Base-by-base conservation (phyloP, 2,329 filamentous ascomycete species). In the Fusarium albidum region DNA sequence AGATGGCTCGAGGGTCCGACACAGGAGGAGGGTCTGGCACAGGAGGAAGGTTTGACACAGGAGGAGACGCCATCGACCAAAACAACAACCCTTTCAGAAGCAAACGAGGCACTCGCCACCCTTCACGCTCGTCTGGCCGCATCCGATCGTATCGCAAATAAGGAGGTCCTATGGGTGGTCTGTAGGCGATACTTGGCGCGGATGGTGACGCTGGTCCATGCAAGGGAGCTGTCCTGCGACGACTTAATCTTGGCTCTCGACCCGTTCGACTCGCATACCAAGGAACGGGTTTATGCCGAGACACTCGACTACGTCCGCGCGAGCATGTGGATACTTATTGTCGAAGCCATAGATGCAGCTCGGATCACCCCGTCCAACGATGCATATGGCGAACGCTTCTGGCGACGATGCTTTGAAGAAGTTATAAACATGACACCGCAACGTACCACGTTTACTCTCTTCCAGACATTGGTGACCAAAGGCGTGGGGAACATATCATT, bases 1-100 rank as follows among this genome's bases (percentile, higher is more conserved):
- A 43, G 57, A 14, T 69, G 69, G 68, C 55, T 72, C 2, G 65
- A 68, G 41, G 57, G 51, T 32, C 37, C 42, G n/a, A 15, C 34
- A 9, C 29, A 49, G 10, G 26, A 57, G 28, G 41, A 54, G 12
- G 17, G 51, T 32, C 37, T 39, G n/a, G 14, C 34, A 9, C 29
- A 49, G 10, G 26, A 57, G 28, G 65, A 68, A 39, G 57, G 51
- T 32, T 34, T 39, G n/a, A 15, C 34, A 9, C 29, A 49, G 10
- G 26, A 57, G 28, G 41, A 54, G 14, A 42, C 41, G 35, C 34
- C 18, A 18, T 11, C 38, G 32, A 33, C 45, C 6, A 33, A 55
- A 14, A 32, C 28, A 17, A 12, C 25, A 18, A 12, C 26, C 15
- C 41, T 18, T 21, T 52, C 44, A 15, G 28, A 33, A 9, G 27